Base-by-base conservation (phyloP, 306 rosid species). In the Rosa multiflora region DNA sequence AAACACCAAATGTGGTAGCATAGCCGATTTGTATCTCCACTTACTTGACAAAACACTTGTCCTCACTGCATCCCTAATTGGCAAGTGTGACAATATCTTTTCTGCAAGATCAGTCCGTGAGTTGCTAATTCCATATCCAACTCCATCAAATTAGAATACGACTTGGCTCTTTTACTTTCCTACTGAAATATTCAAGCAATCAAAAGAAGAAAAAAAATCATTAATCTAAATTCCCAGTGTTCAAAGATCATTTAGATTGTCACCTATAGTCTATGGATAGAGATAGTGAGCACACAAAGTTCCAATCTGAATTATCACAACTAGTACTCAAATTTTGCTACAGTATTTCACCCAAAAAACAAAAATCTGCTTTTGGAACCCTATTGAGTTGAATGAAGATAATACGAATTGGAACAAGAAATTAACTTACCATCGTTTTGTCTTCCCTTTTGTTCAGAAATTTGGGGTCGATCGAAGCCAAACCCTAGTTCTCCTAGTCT, bases 21-120 rank as follows among this genome's bases (percentile, higher is more conserved):
- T 80, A 3, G 89, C 83, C 89, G 88, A 82, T 80, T 77, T 88
- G 82, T 80, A 88, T 74, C 89, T 88, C 95, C 68, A 29, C 68
- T 82, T 88, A 51, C 90, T 86, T 11, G 89, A 86, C 46, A 90
- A 81, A 74, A 86, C 64, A 70, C 91, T 78, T 20, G 94, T 90
- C 73, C 79, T 84, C 64, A 85, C 86, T 1, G 94, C 91, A 47
- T 90, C 94, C 78, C 55, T 81, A 49, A 88, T 68, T 4, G 94
- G 53, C 86, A 90, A 56, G 58, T 29, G 70, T 5, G 94, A 81
- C 53, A 86, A 82, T 79, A 90, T 82, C 17, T 83, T 84, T 52
- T 86, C 91, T 47, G 77, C 74, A 63, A 88, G 37, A 75, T 83
- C 87, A 61, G 74, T 87, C 0, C 86, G 94, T 75, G 88, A 77